Evolutionary conservation across 164 flowering plant species (phyloP).

Genomic region (Vitis rupestris): DNA sequence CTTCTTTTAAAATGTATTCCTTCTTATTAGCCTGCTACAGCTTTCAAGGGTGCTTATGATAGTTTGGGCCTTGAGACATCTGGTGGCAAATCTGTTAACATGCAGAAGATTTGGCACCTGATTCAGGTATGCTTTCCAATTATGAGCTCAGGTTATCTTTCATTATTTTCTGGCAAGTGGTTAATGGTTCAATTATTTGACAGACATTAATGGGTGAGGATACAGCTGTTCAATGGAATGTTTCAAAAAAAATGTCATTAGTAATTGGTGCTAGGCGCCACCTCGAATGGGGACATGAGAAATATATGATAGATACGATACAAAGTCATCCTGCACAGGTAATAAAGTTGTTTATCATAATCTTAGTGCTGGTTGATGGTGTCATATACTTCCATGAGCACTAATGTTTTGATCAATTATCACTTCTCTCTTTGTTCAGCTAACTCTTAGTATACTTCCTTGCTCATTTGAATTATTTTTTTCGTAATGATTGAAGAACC

Average conservation of each 20-base stretch:
- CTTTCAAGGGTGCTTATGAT: constrained; percentile 83
- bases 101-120: constrained; percentile 95
- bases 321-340: constrained; percentile 98
- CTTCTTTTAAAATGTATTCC: constrained; percentile 5
- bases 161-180: not conserved
- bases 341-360: constrained; percentile 1
- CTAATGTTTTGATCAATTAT: not conserved
- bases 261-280: constrained; percentile 90
- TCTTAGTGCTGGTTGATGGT: constrained; percentile 1
- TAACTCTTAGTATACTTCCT: not conserved
- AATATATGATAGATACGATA: constrained; percentile 81
- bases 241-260: constrained; percentile 79
- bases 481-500: constrained; percentile 1
- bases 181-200: constrained; percentile 5
- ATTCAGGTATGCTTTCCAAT: constrained; percentile 55
- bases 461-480: not conserved
- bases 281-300: constrained; percentile 96
- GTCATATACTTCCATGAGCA: not conserved
- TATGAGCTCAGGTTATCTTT: not conserved
- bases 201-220: constrained; percentile 77
- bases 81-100: constrained; percentile 86
- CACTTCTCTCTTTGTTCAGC: not conserved
- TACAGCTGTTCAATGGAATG: constrained; percentile 30
- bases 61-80: constrained; percentile 53
- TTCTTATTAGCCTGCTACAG: constrained; percentile 70